phyloP scores from a whole-genome alignment of 148 eudicot genomes.

The Chenopodium berlandieri region DNA sequence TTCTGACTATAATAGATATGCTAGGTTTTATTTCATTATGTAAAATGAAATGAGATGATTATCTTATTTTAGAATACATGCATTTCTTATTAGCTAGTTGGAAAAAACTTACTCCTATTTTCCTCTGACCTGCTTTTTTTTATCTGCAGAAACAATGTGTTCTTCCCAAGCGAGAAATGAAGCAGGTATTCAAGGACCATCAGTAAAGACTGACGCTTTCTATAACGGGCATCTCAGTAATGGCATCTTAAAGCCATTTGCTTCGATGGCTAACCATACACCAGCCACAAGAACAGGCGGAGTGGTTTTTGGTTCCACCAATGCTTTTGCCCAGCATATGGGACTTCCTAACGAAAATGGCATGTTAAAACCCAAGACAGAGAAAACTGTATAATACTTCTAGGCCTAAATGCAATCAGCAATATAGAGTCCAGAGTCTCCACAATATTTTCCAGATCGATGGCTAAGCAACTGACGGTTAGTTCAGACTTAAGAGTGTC shows the following conservation, averaged over 20 bases:
- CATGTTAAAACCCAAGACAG: conserved; percentile 23
- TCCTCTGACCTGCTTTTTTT: background rate
- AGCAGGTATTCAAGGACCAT: conserved; percentile 18
- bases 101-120: background rate
- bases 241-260: conserved; percentile 23
- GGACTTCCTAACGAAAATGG: conserved; percentile 21
- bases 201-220: conserved; percentile 5
- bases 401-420: background rate
- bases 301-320: conserved; percentile 18
- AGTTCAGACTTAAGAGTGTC: background rate
- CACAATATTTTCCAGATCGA: background rate
- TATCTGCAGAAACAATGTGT: conserved; percentile 37
- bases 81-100: background rate
- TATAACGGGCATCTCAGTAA: conserved; percentile 16
- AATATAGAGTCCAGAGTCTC: background rate
- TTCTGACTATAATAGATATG: too few relatives aligned
- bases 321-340: conserved; percentile 13
- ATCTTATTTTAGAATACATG: background rate
- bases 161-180: conserved; percentile 29
- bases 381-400: conserved; percentile 21
- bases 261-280: conserved; percentile 19
- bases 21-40: background rate
- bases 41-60: background rate
- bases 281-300: conserved; percentile 17
- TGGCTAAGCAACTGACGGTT: background rate